Evolutionary conservation across 2,329 filamentous ascomycete species (phyloP).

Genomic region (Ascochyta rabiei): DNA sequence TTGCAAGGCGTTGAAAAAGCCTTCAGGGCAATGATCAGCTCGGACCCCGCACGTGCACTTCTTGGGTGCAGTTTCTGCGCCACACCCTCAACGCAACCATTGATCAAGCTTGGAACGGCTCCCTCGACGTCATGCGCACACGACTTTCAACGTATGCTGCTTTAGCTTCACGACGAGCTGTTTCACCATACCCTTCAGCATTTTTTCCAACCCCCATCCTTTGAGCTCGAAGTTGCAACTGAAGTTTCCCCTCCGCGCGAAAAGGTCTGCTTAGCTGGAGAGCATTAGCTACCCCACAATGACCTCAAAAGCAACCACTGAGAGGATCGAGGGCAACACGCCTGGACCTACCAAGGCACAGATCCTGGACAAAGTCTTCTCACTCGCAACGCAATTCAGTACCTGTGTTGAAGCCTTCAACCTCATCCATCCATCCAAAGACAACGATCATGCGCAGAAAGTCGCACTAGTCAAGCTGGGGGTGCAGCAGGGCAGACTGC

Average conservation of each 20-base stretch:
- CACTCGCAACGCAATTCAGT: constrained; percentile 54
- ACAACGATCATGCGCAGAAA: constrained; percentile 52
- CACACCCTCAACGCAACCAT: constrained; percentile 29
- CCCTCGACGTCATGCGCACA: constrained; percentile 38
- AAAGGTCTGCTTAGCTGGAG: constrained; percentile 5
- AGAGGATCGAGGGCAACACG: constrained; percentile 26
- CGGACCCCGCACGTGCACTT: constrained; percentile 33
- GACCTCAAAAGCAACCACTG: constrained; percentile 25
- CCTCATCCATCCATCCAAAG: constrained; percentile 51
- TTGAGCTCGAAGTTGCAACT: neutral
- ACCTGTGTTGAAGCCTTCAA: constrained; percentile 56
- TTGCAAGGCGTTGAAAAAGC: constrained; percentile 20
- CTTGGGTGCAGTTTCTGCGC: constrained; percentile 31
- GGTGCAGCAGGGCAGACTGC: constrained; percentile 54
- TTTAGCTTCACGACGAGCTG: constrained; percentile 5
- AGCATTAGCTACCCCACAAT: constrained; percentile 31
- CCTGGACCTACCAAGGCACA: constrained; percentile 36
- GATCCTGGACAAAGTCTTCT: constrained; percentile 49
- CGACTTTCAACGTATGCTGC: constrained; percentile 9
- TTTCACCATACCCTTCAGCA: neutral
- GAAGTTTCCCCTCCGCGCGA: neutral
- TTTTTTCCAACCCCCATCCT: neutral
- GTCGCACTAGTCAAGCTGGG: constrained; percentile 52
- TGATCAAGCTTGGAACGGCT: constrained; percentile 20
- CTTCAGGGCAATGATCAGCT: constrained; percentile 19